These are phyloP conservation scores for Avena eriantha DNA, from an alignment of 176 grass and related monocot species.

Conservation along the genomic window DNA sequence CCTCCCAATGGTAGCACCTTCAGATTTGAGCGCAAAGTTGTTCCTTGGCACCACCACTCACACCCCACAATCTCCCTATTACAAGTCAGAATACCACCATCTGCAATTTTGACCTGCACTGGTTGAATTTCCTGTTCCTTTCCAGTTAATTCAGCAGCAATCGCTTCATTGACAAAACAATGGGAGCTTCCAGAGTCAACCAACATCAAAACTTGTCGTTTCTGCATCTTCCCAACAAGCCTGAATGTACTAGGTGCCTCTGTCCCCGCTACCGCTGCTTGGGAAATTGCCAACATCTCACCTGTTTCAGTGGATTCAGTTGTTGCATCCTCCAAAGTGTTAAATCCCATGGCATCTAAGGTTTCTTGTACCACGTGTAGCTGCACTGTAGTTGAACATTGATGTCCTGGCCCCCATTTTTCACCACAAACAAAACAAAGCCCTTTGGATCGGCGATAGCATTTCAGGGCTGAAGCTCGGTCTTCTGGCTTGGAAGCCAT, in stretches of 20 bases:
- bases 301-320: background rate
- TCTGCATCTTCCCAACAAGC: too few relatives aligned
- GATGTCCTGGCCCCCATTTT: background rate
- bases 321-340: too few relatives aligned
- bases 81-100: background rate
- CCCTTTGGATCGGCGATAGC: background rate
- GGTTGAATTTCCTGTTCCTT: too few relatives aligned
- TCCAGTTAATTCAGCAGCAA: background rate
- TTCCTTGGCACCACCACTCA: background rate
- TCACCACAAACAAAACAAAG: background rate
- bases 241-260: too few relatives aligned
- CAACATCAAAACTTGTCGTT: too few relatives aligned
- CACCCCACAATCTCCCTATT: background rate
- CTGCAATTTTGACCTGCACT: background rate
- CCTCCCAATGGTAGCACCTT: background rate
- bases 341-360: background rate
- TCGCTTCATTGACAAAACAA: background rate
- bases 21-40: background rate
- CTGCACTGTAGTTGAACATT: background rate
- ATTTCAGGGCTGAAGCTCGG: background rate
- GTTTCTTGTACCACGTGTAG: background rate
- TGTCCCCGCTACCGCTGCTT: too few relatives aligned
- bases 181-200: background rate
- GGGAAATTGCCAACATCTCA: background rate
- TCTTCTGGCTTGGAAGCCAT: background rate